Evolutionary conservation across 202 grass and related monocot genomes (phyloP).

Genomic region (Setaria italica): DNA sequence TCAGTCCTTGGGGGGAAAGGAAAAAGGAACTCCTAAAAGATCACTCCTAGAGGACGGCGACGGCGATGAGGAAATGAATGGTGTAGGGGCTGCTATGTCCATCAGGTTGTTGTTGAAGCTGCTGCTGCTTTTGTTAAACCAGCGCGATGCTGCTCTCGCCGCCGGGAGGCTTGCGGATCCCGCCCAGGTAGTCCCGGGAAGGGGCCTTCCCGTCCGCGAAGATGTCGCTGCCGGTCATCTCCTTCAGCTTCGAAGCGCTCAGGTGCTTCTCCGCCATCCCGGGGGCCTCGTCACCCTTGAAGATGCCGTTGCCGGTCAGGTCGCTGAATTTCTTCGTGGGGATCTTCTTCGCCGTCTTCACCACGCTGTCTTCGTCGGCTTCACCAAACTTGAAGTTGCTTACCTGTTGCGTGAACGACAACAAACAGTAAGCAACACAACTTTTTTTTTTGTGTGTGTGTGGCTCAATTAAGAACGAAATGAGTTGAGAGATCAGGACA

Average conservation of each 20-base stretch:
- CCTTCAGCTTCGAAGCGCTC: slow-evolving; percentile 85
- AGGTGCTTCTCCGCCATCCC: slow-evolving; percentile 75
- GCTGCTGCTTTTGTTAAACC: slow-evolving; percentile 55
- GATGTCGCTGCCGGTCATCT: slow-evolving; percentile 95
- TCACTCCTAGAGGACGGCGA: slow-evolving; percentile 59
- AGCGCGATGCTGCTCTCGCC: slow-evolving; percentile 97
- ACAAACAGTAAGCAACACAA: background rate
- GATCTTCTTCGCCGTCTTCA: slow-evolving; percentile 93
- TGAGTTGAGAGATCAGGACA: slow-evolving; percentile 25
- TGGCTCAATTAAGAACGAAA: background rate
- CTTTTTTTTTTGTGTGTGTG: too few species aligned
- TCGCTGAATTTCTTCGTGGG: slow-evolving; percentile 76
- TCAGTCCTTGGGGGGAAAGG: slow-evolving; percentile 37
- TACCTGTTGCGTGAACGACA: slow-evolving; percentile 28
- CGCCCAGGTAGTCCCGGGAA: slow-evolving; percentile 76
- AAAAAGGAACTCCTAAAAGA: slow-evolving; percentile 39
- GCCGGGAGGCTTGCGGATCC: slow-evolving; percentile 96
- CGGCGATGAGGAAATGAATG: slow-evolving; percentile 43
- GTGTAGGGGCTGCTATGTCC: slow-evolving; percentile 53
- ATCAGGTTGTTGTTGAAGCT: slow-evolving; percentile 27
- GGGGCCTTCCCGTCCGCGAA: slow-evolving; percentile 81
- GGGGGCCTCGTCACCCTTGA: slow-evolving; percentile 58
- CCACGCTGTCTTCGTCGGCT: slow-evolving; percentile 55
- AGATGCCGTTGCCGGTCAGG: slow-evolving; percentile 87
- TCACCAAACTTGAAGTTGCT: slow-evolving; percentile 77